Evolutionary conservation across 228 moss, liverwort and hornwort species (phyloP), one percentile per base, ranked within the genome.

Genomic region (Sphagnum fallax): DNA sequence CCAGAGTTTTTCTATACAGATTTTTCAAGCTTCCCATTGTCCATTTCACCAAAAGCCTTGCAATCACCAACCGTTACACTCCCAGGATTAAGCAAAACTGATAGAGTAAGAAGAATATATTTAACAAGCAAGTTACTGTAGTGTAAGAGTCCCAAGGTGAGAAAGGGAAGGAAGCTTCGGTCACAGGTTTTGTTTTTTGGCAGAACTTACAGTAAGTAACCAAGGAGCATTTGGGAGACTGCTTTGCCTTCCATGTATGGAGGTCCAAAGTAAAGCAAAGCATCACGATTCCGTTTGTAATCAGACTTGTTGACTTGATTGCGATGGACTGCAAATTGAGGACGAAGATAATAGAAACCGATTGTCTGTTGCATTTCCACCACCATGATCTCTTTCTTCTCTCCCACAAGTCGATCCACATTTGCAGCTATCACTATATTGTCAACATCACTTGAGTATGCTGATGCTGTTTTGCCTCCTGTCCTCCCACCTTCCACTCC

Each of bases 181-280:
- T 32, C 32, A 32, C 32, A 32, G 32, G 32, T 32, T 32, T 32
- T 32, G 32, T 32, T 32, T 32, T 32, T 2, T 32, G 2, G 32
- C 32, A 32, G 32, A 9, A 73, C 75, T 86, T 67, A 86, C 82
- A 86, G 69, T 53, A 86, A 76, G 53, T 82, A 86, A 11, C 85
- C 77, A 60, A 86, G 76, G 79, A 86, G 70, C 48, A 60, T 61
- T 6, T 65, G 13, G 13, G 77, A 86, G 0, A 82, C 59, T 10
- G 79, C 85, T 59, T 82, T 86, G 10, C 85, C 85, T 32, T 76
- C 79, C 82, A 86, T 86, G 58, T 76, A 86, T 48, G 85, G 79
- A 65, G 76, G 82, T 51, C 60, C 61, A 18, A 86, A 86, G 52
- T 86, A 79, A 16, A 79, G 75, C 53, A 82, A 52, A 49, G 73